phyloP scores from a whole-genome alignment of 352 stramenopile species.

The Pythium phragmitis region DNA sequence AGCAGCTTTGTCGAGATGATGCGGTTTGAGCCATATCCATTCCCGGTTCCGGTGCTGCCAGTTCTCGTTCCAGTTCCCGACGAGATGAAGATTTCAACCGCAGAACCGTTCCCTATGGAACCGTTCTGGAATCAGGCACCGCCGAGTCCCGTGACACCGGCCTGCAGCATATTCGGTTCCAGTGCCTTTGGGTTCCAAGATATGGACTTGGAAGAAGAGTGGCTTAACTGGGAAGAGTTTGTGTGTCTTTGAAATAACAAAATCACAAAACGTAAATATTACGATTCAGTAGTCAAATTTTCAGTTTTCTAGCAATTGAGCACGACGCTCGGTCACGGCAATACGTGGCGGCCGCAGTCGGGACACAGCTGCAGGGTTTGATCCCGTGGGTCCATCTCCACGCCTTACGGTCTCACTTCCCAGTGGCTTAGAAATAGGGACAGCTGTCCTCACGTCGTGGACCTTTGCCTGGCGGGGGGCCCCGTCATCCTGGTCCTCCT shows the following conservation, averaged over 20 bases:
- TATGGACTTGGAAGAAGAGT: not conserved
- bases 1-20: no score
- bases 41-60: no score
- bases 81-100: no score
- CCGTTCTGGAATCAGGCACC: not conserved
- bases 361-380: not conserved
- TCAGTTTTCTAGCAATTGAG: not conserved
- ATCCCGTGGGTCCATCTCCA: not conserved
- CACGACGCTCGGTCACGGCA: not conserved
- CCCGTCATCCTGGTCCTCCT: not conserved
- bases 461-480: not conserved
- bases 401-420: not conserved
- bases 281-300: not conserved
- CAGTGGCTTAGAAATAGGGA: not conserved
- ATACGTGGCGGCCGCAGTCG: constrained; percentile 1
- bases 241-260: not conserved
- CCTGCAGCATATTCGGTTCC: not conserved
- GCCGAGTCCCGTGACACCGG: not conserved
- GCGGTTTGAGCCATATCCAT: no score
- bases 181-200: not conserved
- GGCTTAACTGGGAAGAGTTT: not conserved
- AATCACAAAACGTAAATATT: not conserved
- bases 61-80: no score
- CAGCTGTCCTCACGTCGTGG: not conserved
- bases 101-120: not conserved